phyloP scores from a whole-genome alignment of 2,329 filamentous ascomycete genomes.

The Colletotrichum australisinense region DNA sequence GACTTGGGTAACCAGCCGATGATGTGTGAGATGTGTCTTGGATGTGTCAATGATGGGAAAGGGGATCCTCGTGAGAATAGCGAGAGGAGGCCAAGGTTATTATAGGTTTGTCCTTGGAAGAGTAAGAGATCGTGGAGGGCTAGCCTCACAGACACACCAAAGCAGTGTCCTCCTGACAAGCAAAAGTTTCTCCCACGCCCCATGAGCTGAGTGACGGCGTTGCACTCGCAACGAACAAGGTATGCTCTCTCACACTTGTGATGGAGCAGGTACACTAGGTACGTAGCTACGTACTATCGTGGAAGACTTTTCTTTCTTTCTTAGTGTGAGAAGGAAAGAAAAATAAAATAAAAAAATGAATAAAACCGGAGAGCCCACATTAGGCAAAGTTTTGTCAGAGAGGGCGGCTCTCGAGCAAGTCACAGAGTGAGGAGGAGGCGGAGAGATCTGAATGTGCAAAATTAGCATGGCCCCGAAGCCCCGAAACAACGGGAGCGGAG shows the following conservation, averaged over 20 bases:
- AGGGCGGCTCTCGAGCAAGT: constrained; percentile 12
- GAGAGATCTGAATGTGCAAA: constrained; percentile 28
- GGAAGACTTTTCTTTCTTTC: background rate
- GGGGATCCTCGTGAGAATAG: background rate
- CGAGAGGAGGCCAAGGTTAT: constrained; percentile 28
- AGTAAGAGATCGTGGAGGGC: constrained; percentile 14
- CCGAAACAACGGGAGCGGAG: constrained; percentile 32
- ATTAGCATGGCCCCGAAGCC: constrained; percentile 27
- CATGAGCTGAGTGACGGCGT: constrained; percentile 28
- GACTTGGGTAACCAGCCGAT: constrained; percentile 2
- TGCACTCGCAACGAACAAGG: constrained; percentile 19
- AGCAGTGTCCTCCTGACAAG: constrained; percentile 32
- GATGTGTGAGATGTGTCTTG: constrained; percentile 2
- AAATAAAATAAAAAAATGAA: background rate
- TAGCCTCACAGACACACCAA: constrained; percentile 8
- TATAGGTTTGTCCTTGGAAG: constrained; percentile 25
- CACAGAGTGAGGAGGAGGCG: constrained; percentile 18
- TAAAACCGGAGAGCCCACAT: background rate
- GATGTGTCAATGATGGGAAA: constrained; percentile 23
- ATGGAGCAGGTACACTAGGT: background rate
- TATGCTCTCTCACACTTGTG: background rate
- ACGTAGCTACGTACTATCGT: constrained; percentile 22
- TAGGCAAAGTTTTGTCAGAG: constrained; percentile 24
- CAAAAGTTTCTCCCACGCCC: constrained; percentile 23
- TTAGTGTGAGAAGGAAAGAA: background rate